Base-by-base conservation (phyloP, 805 yeast species). In the Lachancea dasiensis region DNA sequence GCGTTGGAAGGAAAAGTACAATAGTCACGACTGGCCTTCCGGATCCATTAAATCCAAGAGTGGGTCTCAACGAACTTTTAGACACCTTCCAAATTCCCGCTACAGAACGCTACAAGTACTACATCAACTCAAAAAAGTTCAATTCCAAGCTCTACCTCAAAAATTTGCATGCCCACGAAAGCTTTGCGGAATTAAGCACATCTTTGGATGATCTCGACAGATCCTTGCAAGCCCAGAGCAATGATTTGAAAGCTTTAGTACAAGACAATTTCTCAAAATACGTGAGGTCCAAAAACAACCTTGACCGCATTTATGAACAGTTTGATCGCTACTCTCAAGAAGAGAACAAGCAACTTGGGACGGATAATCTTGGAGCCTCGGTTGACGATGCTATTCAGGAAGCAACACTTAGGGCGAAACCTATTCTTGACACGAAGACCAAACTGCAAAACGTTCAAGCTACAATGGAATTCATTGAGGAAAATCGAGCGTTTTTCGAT, bases 211-310 rank as follows among this genome's bases (percentile, higher is more conserved):
- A 55, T 35, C 57, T 81, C 34, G 79, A 78, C 39, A 45, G 52
- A 17, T 67, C 74, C 15, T 68, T 81, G 22, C 63, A 67, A 5
- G 58, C 66, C 2, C 73, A 73, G 46, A 72, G 77, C 26, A 64
- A 67, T 6, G 72, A 71, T 14, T 56, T 79, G 49, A 70, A 73
- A 40, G 49, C 54, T 11, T 56, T 79, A 28, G 75, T 81, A 11
- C 76, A 76, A 46, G 60, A 68, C 10, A 84, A 82, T 51, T 80
- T 77, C 47, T 72, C 75, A 38, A 68, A 71, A 47, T 81, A 80
- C 45, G 84, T 83, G 22, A 72, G 72, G 44, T 69, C 79, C 19
- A 83, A 83, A 50, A 73, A 80, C 17, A 65, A 75, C 3, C 60
- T 83, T 25, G 89, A 82, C 51, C 69, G 69, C 19, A 77, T 81